A percentile compares a stretch with the other conserved stretches of the same genome.
Conservation (phyloP, 2,329 filamentous ascomycete genomes). For the Trichoderma koningii region DNA sequence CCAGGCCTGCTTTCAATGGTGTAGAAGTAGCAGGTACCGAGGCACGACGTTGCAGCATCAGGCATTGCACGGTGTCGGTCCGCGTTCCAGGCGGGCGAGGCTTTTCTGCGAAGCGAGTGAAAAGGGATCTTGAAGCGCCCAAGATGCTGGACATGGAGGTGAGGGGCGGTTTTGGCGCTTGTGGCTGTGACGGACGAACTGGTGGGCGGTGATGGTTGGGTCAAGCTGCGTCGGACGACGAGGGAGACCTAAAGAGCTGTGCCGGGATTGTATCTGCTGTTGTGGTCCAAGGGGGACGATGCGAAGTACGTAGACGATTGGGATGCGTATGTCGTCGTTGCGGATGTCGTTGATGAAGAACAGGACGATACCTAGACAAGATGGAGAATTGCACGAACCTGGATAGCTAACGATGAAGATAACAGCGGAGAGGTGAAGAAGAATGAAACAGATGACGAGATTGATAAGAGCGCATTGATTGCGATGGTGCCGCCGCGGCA, state of each 20-base stretch:
- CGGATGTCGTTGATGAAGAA: neutral
- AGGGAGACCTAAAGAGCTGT: neutral
- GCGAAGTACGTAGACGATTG: neutral
- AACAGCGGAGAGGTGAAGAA: neutral
- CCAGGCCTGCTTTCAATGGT: neutral
- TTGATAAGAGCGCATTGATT: no score
- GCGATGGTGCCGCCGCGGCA: no score
- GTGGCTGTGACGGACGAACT: conserved; percentile 11
- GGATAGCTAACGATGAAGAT: neutral
- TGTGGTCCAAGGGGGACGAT: neutral
- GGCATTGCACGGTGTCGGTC: neutral
- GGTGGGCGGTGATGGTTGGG: conserved; percentile 4
- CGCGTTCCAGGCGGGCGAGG: conserved; percentile 11
- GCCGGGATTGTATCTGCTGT: neutral
- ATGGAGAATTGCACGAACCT: no score
- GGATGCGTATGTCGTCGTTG: no score
- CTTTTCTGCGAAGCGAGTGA: conserved; percentile 6
- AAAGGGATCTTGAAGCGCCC: conserved; percentile 4
- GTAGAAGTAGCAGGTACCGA: neutral
- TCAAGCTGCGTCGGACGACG: conserved; percentile 1
- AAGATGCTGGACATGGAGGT: conserved; percentile 15
- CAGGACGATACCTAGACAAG: neutral
- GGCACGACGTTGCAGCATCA: neutral
- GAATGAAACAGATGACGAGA: neutral
- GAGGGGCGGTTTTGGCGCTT: conserved; percentile 18